Evolutionary conservation across 208 protist genomes (phyloP), one percentile per base, ranked within the genome.

Genomic region (Trypanosoma conorhini): DNA sequence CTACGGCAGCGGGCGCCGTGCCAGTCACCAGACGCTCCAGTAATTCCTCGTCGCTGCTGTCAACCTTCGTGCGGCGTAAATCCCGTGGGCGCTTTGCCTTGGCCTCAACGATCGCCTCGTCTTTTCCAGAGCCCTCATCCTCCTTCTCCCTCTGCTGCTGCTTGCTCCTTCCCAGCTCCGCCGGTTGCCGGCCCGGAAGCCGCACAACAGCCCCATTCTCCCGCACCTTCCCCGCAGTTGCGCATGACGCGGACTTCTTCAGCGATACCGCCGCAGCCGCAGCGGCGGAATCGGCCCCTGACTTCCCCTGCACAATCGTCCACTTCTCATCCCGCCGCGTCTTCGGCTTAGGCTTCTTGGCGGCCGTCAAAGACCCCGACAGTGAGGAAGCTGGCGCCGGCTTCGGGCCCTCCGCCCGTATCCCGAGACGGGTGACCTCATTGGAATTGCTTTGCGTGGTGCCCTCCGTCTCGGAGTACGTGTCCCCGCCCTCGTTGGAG

Each of bases 261-360:
- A 30, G 15, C 35, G 50, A 17, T 57, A 24, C 13, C 28, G 12
- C 10, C 13, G 19, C 51, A 17, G 33, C 21, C 40, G 15, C 8
- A 3, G 9, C 51, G 13, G 62, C 50, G 52, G 30, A 30, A 44
- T 50, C 52, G 12, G 31, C 28, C 7, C 55, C 46, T 10, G 21
- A 24, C 31, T 69, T 75, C 35, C 70, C 70, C 22, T 46, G 61
- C 12, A 75, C 70, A 69, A 75, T 75, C 22, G 62, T 75, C 70
- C 70, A 75, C 62, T 75, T 69, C 13, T 72, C 67, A 42, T 75
- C 70, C 5, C 62, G 62, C 42, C 63, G 68, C 55, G 46, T 19
- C 46, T 67, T 67, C 44, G 52, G 19, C 44, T 52, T 58, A 38
- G 54, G 22, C 56, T 75, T 75, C 48, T 48, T 72, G 10, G 58